Base-by-base conservation (phyloP, 768 basidiomycete species). In the Termitomyces sp. region DNA sequence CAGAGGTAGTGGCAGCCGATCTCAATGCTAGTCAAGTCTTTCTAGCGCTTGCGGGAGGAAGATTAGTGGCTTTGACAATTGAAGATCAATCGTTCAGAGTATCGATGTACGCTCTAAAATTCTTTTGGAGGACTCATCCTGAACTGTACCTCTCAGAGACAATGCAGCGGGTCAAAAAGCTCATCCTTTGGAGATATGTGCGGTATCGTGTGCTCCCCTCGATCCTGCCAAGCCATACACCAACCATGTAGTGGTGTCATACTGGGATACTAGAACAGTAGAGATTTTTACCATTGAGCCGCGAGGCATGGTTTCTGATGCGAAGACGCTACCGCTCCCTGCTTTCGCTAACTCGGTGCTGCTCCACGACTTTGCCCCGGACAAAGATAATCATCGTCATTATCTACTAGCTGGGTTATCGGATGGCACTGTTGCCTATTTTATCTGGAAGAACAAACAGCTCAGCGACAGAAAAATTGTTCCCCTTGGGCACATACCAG, bases 381-480 rank as follows among this genome's bases (percentile, higher is more conserved):
- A 75, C 66, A 68, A 65, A 62, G 44, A 61, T 42, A 61, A 78
- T 69, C 62, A 74, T 56, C 70, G 78, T 66, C 64, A 83, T 1
- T 81, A 87, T 60, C 74, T 95, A 9, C 74, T 96, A 31, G 82
- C 82, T 18, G 93, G 93, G 3, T 75, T 93, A 10, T 83, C 79
- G 3, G 84, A 96, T 66, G 94, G 94, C 2, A 83, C 83, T 16
- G 74, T 94, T 28, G 80, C 82, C 4, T 75, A 81, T 12, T 83
- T 82, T 63, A 57, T 71, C 0, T 84, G 86, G 69, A 76, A 80
- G 60, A 71, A 69, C 8, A 69, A 69, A 44, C 58, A 66, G n/a
- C 64, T 80, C 37, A 66, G 62, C 50, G 82, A 86, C 53, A 73
- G 76, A 66, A 92, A 86, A 64, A 65, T 82, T 16, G 74, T 87